Base-by-base conservation (phyloP, 805 yeast genomes). In the Ogataea trehalophila region DNA sequence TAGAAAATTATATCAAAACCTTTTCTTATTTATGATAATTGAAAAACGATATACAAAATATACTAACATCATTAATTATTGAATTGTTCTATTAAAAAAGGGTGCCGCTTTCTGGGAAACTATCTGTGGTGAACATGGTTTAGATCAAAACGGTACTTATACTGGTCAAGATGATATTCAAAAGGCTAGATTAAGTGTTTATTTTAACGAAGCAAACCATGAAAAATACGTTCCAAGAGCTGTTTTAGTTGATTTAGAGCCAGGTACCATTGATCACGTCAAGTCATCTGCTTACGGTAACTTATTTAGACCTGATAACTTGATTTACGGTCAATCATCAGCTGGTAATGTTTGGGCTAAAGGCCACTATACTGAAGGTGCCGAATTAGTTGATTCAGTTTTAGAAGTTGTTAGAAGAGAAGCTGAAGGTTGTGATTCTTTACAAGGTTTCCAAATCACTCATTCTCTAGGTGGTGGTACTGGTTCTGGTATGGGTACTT, bases 301-400 rank as follows among this genome's bases (percentile, higher is more conserved):
- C 64, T 73, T 90, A 56, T 90, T 88, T 70, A 85, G 97, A 71
- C 97, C 97, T 31, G 97, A 90, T 66, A 89, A 89, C 72, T 83
- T 80, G 61, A 85, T 90, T 54, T 86, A 81, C 63, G 96, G 96
- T 42, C 95, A 88, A 69, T 80, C 91, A 29, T 87, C 95, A 26
- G 97, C 97, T 1, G 97, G 96, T 60, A 90, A 90, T 63, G 95
- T 87, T 60, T 90, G 97, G 97, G 97, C 97, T 47, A 90, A 89
- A 69, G 97, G 97, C 64, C 94, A 87, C 72, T 90, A 90, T 75
- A 90, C 97, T 36, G 97, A 90, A 70, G 97, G 97, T 60, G 96
- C 97, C 5, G 97, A 90, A 74, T 76, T 90, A 56, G 91, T 87
- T 39, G 96, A 90, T 63, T 79, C 89, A 22, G 96, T 90, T 18